Evolutionary conservation across 2,329 filamentous ascomycete species (phyloP).

Genomic region (Botrytis hyacinthi): DNA sequence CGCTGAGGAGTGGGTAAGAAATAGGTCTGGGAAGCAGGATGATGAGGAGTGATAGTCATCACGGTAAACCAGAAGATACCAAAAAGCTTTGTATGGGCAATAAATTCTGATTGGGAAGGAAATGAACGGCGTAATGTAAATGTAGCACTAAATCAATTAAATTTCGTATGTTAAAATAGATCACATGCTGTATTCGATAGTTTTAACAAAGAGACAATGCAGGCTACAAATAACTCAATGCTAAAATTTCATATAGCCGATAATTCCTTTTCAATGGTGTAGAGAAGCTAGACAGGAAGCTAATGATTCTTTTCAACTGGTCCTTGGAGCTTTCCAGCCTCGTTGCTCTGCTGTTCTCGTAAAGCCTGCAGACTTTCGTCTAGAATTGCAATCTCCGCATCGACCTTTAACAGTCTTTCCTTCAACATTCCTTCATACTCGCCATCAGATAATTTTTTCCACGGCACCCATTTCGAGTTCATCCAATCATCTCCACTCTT

Average conservation of each 20-base stretch:
- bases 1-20: constrained; percentile 68
- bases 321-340: neutral
- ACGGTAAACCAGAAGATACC: constrained; percentile 10
- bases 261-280: neutral
- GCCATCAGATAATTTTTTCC: constrained; percentile 67
- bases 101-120: neutral
- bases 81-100: constrained; percentile 1
- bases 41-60: constrained; percentile 14
- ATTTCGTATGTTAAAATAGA: neutral
- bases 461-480: constrained; percentile 67
- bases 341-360: constrained; percentile 16
- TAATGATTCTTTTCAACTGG: neutral
- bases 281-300: neutral
- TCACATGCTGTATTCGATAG: neutral
- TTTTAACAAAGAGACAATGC: neutral
- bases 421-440: constrained; percentile 70
- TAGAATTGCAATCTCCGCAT: constrained; percentile 74
- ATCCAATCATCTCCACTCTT: constrained; percentile 42
- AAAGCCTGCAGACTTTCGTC: constrained; percentile 66
- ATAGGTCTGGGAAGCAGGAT: constrained; percentile 41
- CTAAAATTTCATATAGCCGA: neutral
- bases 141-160: constrained; percentile 7
- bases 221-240: neutral
- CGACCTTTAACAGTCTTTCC: constrained; percentile 68
- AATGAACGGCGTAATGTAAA: constrained; percentile 8